These are phyloP conservation scores for Aspergillus ustus DNA, from an alignment of 2,329 filamentous ascomycete species.

Conservation along the genomic window DNA sequence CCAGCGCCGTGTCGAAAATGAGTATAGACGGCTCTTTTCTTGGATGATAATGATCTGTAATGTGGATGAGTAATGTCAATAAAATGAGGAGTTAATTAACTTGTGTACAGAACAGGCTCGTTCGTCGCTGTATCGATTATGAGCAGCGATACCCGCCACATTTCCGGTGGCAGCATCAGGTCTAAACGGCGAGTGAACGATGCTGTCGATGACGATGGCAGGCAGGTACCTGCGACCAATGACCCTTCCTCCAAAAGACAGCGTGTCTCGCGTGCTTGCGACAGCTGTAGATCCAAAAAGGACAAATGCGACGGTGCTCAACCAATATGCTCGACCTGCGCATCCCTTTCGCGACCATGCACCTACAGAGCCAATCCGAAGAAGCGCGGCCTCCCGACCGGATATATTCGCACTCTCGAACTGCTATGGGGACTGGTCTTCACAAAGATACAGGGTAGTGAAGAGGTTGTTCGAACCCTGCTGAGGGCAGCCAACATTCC, in stretches of 20 bases:
- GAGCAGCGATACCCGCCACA: conserved; percentile 39
- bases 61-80: too few relatives aligned
- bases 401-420: conserved; percentile 76
- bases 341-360: conserved; percentile 65
- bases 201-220: conserved; percentile 33
- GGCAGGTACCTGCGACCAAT: conserved; percentile 30
- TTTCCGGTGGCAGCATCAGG: conserved; percentile 33
- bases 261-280: conserved; percentile 70
- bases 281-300: conserved; percentile 68
- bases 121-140: conserved; percentile 36
- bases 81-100: not conserved
- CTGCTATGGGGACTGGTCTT: conserved; percentile 70
- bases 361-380: conserved; percentile 75
- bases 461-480: conserved; percentile 61
- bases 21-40: conserved; percentile 11
- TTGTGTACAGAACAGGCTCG: conserved; percentile 32
- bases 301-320: conserved; percentile 75
- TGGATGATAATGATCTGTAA: too few relatives aligned
- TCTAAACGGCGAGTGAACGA: conserved; percentile 38
- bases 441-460: conserved; percentile 63
- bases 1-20: conserved; percentile 28
- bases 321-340: conserved; percentile 70
- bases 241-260: conserved; percentile 58
- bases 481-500: conserved; percentile 54
- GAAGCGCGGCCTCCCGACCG: conserved; percentile 78